Percentiles rank a stretch among this genome's conserved stretches.
phyloP scores from a whole-genome alignment of 2,329 filamentous ascomycete species.

The Cladosporium colombiae region DNA sequence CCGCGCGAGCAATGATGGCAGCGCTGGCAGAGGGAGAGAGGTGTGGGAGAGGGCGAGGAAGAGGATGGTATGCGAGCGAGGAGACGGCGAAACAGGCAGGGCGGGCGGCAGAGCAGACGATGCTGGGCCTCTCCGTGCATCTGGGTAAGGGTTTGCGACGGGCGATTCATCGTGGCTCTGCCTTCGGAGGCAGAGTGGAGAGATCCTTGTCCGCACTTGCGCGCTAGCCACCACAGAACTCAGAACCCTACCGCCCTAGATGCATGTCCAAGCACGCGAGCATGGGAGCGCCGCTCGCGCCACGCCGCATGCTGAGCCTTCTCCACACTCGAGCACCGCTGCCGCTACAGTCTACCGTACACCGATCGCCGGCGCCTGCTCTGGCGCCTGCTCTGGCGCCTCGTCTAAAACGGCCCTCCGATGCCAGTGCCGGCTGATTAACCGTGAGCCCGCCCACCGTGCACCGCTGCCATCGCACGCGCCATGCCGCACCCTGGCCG shows the following conservation, averaged over 20 bases:
- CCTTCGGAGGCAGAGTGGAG: constrained; percentile 11
- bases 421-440: not conserved
- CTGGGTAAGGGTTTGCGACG: constrained; percentile 14
- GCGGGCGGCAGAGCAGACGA: constrained; percentile 14
- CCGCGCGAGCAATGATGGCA: constrained; percentile 9
- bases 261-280: not conserved
- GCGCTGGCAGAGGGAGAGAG: constrained; percentile 20
- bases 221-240: constrained; percentile 8
- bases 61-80: constrained; percentile 18
- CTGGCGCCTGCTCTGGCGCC: not conserved
- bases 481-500: not conserved
- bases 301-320: not conserved
- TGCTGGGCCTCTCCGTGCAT: constrained; percentile 7
- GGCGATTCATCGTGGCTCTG: constrained; percentile 17
- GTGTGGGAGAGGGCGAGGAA: not conserved
- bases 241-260: not conserved
- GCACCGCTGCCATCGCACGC: not conserved
- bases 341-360: not conserved
- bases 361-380: not conserved
- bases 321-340: not conserved
- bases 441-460: not conserved
- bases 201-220: not conserved
- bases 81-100: constrained; percentile 19
- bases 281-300: not conserved
- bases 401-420: not conserved